Base-by-base conservation (phyloP, 2,329 filamentous ascomycete genomes). In the Exutisphaerella laricina region DNA sequence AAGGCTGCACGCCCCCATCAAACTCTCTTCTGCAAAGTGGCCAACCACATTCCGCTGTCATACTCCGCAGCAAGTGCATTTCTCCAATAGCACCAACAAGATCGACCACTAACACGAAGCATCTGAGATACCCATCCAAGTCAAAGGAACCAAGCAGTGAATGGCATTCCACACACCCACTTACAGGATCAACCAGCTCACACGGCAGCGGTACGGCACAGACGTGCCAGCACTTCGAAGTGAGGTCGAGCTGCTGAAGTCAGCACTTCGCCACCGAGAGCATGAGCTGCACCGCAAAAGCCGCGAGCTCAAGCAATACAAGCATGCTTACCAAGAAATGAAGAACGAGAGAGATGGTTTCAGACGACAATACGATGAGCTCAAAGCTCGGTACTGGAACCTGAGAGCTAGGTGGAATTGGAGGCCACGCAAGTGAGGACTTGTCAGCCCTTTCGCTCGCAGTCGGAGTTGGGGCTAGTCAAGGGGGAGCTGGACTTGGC, bases 161-260 rank as follows among this genome's bases (percentile, higher is more conserved):
- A 32, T 31, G 17, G 38, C 26, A 37, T 30, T 33, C 20, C 30
- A 17, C 29, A 28, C 20, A 10, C 30, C 22, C 21, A 30, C 14
- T 5, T 26, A 32, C 18, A 37, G 16, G 29, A 25, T 48, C 25
- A 41, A 54, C 33, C 22, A 46, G 17, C 22, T 45, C 8, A 42
- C 26, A 25, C 45, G 41, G n/a, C 39, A 49, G 10, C 45, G 38
- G 23, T 54, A 54, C 41, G 49, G 48, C 41, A 46, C 39, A 9
- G 49, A 56, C 29, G 44, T 56, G 8, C 47, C 52, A 9, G 41
- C 45, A n/a, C 44, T 56, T 4, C 18, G 9, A 12, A 25, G 36
- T 3, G 44, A 51, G 21, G 42, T 49, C 28, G 28, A 43, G 12
- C 38, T 26, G 17, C 50, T 56, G 12, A 34, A 43, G 5, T 14